phyloP scores from a whole-genome alignment of 2,329 filamentous ascomycete genomes.

The Aspergillus flavus region DNA sequence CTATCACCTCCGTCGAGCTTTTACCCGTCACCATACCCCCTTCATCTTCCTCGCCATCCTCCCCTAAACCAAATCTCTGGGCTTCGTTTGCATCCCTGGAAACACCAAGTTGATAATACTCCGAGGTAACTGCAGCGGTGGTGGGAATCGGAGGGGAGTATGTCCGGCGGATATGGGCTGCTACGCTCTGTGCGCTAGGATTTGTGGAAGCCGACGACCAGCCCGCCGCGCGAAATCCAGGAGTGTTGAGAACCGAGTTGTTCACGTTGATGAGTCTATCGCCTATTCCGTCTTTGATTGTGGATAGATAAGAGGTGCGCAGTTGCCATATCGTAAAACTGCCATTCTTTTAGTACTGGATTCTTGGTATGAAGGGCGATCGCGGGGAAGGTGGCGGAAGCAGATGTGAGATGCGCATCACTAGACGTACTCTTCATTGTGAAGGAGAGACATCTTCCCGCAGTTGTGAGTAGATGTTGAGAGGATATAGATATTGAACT shows the following conservation, averaged over 20 bases:
- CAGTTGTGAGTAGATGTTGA: neutral
- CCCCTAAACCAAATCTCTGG: constrained; percentile 27
- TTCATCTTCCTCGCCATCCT: constrained; percentile 63
- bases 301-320: constrained; percentile 64
- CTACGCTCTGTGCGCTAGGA: constrained; percentile 44
- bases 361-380: neutral
- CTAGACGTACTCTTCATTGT: constrained; percentile 53
- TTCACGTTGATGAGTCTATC: constrained; percentile 68
- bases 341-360: constrained; percentile 19
- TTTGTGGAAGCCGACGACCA: constrained; percentile 51
- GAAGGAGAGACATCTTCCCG: constrained; percentile 50
- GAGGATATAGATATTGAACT: constrained; percentile 2
- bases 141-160: constrained; percentile 70
- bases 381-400: neutral
- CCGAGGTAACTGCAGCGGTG: constrained; percentile 56
- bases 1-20: constrained; percentile 59
- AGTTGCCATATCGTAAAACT: constrained; percentile 69
- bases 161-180: constrained; percentile 61
- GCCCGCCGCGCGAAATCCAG: constrained; percentile 66
- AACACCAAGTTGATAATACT: constrained; percentile 61
- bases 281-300: constrained; percentile 67
- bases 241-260: constrained; percentile 63
- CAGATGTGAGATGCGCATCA: constrained; percentile 4
- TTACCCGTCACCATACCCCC: constrained; percentile 65
- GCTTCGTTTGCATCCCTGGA: constrained; percentile 33